Percentiles rank a stretch among this genome's conserved stretches.
Conservation (phyloP, 1,139 yeast species). For the Geotrichum restrictum region DNA sequence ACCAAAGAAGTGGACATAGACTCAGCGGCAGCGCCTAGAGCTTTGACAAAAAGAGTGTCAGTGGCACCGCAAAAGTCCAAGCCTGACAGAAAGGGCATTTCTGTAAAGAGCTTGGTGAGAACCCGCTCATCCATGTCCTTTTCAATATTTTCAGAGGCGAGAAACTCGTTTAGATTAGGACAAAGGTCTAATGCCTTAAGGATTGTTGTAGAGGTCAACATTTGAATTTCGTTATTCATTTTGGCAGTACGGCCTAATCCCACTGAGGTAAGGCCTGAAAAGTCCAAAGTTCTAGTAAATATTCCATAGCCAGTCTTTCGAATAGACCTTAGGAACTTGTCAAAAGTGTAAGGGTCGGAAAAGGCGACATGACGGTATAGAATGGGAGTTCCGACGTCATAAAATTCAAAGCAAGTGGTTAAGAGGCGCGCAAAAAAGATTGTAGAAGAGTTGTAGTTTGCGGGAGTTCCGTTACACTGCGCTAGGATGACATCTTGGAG, state of each 20-base stretch:
- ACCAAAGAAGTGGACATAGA: slow-evolving; percentile 30
- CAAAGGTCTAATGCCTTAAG: slow-evolving; percentile 43
- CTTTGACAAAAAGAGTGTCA: slow-evolving; percentile 55
- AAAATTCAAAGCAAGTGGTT: slow-evolving; percentile 36
- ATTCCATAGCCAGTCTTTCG: slow-evolving; percentile 54
- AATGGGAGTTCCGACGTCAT: slow-evolving; percentile 41
- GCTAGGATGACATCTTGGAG: slow-evolving; percentile 33
- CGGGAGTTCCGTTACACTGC: slow-evolving; percentile 22
- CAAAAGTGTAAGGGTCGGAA: slow-evolving; percentile 78
- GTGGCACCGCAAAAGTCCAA: slow-evolving; percentile 89
- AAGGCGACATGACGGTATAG: slow-evolving; percentile 67
- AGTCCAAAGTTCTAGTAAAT: slow-evolving; percentile 74
- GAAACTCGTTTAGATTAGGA: slow-evolving; percentile 69
- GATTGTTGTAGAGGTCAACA: slow-evolving; percentile 76
- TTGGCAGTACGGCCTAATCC: slow-evolving; percentile 86
- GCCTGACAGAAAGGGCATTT: slow-evolving; percentile 56
- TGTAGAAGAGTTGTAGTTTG: slow-evolving; percentile 25
- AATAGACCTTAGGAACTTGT: slow-evolving; percentile 60
- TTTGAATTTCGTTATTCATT: slow-evolving; percentile 87
- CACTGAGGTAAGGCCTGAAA: slow-evolving; percentile 82
- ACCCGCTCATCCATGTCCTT: slow-evolving; percentile 63
- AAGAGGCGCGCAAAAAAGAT: slow-evolving; percentile 31
- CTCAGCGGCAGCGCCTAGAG: slow-evolving; percentile 29
- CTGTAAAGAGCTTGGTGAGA: slow-evolving; percentile 48
- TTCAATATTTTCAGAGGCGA: slow-evolving; percentile 82